A percentile compares a stretch with the other conserved stretches of the same genome.
These are phyloP conservation scores for Nakazawaea pomicola DNA, from an alignment of 805 yeast species.

Conservation along the genomic window DNA sequence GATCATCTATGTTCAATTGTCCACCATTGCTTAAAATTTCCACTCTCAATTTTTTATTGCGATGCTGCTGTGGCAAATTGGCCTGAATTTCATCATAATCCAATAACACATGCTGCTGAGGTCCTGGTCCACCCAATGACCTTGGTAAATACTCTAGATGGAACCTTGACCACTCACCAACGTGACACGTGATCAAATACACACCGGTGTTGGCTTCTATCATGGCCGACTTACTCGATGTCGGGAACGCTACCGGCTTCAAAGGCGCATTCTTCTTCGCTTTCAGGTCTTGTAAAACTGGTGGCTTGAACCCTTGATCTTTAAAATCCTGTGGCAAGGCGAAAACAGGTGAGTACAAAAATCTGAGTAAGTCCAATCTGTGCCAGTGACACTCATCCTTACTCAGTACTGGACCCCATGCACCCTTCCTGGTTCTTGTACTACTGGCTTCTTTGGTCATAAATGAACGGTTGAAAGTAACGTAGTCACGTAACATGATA, in stretches of 20 bases:
- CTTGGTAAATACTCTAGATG: slow-evolving; percentile 58
- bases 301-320: slow-evolving; percentile 36
- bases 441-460: slow-evolving; percentile 63
- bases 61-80: slow-evolving; percentile 28
- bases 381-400: slow-evolving; percentile 85
- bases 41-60: slow-evolving; percentile 38
- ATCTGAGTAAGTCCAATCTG: slow-evolving; percentile 71
- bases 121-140: slow-evolving; percentile 55
- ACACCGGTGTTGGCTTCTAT: slow-evolving; percentile 56
- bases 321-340: slow-evolving; percentile 58
- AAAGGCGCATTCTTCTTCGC: slow-evolving; percentile 20
- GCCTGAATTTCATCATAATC: slow-evolving; percentile 40
- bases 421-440: slow-evolving; percentile 43
- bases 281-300: slow-evolving; percentile 15
- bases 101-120: slow-evolving; percentile 46
- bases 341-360: slow-evolving; percentile 77
- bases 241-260: slow-evolving; percentile 38
- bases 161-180: slow-evolving; percentile 54
- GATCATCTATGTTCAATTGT: slow-evolving; percentile 46
- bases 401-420: slow-evolving; percentile 40
- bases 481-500: slow-evolving; percentile 85
- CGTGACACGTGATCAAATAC: slow-evolving; percentile 65
- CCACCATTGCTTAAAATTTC: slow-evolving; percentile 57
- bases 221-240: neutral
- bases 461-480: slow-evolving; percentile 76